These are phyloP conservation scores for Antitrichia curtipendula DNA, from an alignment of 225 moss, liverwort and hornwort species.

Conservation along the genomic window DNA sequence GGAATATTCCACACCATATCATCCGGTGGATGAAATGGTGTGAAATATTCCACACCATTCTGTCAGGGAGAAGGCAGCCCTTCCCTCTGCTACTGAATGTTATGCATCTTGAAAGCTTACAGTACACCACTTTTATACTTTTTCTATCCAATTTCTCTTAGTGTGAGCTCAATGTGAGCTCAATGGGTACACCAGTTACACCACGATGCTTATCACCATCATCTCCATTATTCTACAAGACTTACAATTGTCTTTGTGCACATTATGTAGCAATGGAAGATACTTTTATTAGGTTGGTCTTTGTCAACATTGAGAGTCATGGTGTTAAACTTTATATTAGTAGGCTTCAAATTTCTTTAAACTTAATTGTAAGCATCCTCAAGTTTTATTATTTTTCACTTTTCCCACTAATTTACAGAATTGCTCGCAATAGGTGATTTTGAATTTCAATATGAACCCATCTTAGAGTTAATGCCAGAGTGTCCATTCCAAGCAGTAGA, in stretches of 20 bases:
- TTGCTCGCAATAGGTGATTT: background rate
- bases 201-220: background rate
- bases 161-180: background rate
- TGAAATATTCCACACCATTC: no score
- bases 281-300: background rate
- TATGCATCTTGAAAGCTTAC: background rate
- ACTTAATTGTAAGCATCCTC: background rate
- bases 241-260: background rate
- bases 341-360: background rate
- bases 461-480: background rate
- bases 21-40: no score
- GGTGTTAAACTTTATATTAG: background rate
- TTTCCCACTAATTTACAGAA: background rate
- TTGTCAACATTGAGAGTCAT: background rate
- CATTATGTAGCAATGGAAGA: background rate
- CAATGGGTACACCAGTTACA: background rate
- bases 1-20: no score
- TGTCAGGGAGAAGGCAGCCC: no score
- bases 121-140: background rate
- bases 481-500: background rate
- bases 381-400: background rate
- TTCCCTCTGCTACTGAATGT: no score
- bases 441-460: background rate
- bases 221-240: background rate
- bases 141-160: background rate